These are phyloP conservation scores for Tetraselmis striata DNA, from an alignment of 139 green algal genomes.

Conservation along the genomic window DNA sequence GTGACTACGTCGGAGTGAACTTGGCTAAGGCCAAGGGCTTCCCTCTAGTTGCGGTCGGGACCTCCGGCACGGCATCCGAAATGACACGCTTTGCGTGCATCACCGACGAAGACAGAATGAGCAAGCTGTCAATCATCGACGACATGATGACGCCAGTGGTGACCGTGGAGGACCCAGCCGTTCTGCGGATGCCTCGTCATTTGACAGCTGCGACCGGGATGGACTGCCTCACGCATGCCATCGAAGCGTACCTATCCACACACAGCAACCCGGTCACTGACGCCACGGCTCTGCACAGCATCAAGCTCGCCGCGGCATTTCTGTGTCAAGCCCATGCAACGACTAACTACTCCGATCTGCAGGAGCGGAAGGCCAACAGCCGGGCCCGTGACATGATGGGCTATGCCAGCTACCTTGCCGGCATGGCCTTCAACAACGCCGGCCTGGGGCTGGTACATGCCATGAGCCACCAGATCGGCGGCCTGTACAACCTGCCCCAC, in stretches of 20 bases:
- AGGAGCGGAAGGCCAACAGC: not conserved
- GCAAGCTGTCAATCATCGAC: slow-evolving; percentile 29
- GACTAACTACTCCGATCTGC: slow-evolving; percentile 5
- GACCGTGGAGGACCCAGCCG: slow-evolving; percentile 16
- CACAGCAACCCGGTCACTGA: slow-evolving; percentile 18
- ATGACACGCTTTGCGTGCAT: slow-evolving; percentile 27
- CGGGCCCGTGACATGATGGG: slow-evolving; percentile 22
- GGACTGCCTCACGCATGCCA: slow-evolving; percentile 21
- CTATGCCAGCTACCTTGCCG: slow-evolving; percentile 19
- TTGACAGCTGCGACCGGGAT: slow-evolving; percentile 31
- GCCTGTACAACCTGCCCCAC: slow-evolving; percentile 24
- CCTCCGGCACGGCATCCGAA: slow-evolving; percentile 20
- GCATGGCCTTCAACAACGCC: slow-evolving; percentile 21
- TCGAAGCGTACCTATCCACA: not conserved
- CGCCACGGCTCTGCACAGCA: slow-evolving; percentile 16
- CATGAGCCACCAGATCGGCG: slow-evolving; percentile 24
- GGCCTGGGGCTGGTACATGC: slow-evolving; percentile 19
- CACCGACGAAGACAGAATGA: slow-evolving; percentile 8
- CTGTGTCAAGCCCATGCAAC: slow-evolving; percentile 5
- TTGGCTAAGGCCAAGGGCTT: slow-evolving; percentile 1
- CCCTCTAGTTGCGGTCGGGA: slow-evolving; percentile 13
- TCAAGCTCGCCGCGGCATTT: slow-evolving; percentile 17
- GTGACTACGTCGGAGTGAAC: slow-evolving; percentile 23
- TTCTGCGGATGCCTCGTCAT: slow-evolving; percentile 8
- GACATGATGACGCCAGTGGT: slow-evolving; percentile 13